Evolutionary conservation across 2,329 filamentous ascomycete genomes (phyloP).

Genomic region (Ilyonectria mors-panacis): DNA sequence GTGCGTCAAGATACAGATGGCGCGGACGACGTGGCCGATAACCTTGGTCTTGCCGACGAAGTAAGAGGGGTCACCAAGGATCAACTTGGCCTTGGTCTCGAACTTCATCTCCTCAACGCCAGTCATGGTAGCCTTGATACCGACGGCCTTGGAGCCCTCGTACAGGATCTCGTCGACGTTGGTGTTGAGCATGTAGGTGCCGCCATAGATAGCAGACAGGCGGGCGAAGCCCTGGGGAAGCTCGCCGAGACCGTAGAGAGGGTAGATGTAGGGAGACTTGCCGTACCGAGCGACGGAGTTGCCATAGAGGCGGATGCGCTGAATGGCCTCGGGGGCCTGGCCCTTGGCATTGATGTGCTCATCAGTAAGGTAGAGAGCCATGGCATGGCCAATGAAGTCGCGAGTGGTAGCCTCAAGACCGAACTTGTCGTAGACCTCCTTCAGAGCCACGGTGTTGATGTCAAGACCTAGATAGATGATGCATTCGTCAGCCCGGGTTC

Average conservation of each 20-base stretch:
- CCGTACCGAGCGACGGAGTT: constrained; percentile 98
- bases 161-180: constrained; percentile 91
- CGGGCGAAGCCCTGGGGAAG: constrained; percentile 98
- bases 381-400: constrained; percentile 98
- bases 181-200: constrained; percentile 99
- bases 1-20: constrained; percentile 98
- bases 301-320: constrained; percentile 95
- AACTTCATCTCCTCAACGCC: constrained; percentile 94
- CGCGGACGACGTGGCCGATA: constrained; percentile 91
- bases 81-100: constrained; percentile 95
- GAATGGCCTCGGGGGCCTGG: constrained; percentile 85
- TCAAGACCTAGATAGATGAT: constrained; percentile 76
- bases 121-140: constrained; percentile 98
- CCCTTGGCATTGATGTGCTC: constrained; percentile 84
- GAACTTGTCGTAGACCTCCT: constrained; percentile 99
- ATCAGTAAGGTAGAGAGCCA: constrained; percentile 95
- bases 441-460: constrained; percentile 87
- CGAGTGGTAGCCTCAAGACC: constrained; percentile 89
- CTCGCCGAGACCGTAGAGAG: constrained; percentile 96
- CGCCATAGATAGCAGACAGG: constrained; percentile 97
- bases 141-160: constrained; percentile 86
- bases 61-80: constrained; percentile 96
- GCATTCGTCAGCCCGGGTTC: constrained; percentile 30
- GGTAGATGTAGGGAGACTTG: constrained; percentile 99
- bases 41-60: constrained; percentile 92